Conservation (phyloP, 331 rosid species). For the Stylosanthes scabra region DNA sequence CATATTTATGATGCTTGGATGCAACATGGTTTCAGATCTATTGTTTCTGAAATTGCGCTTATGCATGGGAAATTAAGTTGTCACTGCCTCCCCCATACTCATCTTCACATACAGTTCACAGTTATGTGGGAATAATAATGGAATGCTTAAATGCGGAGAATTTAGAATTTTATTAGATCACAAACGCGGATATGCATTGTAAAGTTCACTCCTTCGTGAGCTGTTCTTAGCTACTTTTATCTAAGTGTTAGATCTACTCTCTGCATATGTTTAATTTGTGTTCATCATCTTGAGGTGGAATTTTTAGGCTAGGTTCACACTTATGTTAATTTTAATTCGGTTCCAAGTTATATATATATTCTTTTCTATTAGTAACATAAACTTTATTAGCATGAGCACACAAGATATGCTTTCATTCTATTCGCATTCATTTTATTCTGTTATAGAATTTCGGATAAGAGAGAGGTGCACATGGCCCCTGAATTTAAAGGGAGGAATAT, state of each 20-base stretch:
- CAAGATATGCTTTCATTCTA: not conserved
- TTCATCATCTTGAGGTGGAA: no score
- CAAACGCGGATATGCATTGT: slow-evolving; percentile 15
- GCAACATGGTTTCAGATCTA: not conserved
- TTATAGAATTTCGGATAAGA: not conserved
- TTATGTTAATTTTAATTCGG: no score
- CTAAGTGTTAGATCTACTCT: no score
- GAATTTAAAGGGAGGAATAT: slow-evolving; percentile 17
- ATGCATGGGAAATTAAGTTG: slow-evolving; percentile 32
- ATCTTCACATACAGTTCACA: not conserved
- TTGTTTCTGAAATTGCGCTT: not conserved
- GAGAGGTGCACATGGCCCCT: slow-evolving; percentile 7
- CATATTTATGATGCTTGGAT: slow-evolving; percentile 32
- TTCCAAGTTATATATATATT: no score
- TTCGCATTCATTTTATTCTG: not conserved
- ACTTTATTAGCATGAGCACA: not conserved
- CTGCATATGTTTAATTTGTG: no score
- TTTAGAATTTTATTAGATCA: not conserved
- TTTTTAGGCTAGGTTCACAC: no score
- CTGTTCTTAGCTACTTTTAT: not conserved
- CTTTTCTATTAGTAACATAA: no score
- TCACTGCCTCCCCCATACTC: not conserved
- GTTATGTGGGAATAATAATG: not conserved
- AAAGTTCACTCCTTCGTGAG: slow-evolving; percentile 8
- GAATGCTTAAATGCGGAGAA: not conserved